These are phyloP conservation scores for Colletotrichum sp. DNA, from an alignment of 2,329 filamentous ascomycete genomes.

Conservation along the genomic window DNA sequence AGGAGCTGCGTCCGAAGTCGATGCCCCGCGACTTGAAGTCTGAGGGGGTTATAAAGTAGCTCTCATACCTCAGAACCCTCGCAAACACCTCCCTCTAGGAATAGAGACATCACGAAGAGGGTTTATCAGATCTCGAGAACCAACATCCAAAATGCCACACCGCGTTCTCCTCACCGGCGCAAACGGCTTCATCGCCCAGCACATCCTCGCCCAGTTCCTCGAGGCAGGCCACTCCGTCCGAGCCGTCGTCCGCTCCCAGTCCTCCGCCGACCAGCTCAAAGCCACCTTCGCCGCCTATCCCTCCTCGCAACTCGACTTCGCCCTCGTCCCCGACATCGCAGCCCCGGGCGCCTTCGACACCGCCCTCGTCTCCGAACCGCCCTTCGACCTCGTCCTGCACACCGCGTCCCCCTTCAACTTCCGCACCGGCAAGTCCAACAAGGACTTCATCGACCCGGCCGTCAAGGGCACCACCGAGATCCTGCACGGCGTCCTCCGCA, in stretches of 20 bases:
- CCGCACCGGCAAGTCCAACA: conserved; percentile 55
- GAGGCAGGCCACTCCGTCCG: conserved; percentile 39
- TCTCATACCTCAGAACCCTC: background rate
- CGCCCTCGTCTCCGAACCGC: conserved; percentile 41
- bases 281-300: background rate
- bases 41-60: background rate
- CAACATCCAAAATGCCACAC: background rate
- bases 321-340: conserved; percentile 38
- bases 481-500: conserved; percentile 49
- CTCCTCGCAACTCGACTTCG: conserved; percentile 23
- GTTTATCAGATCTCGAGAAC: background rate
- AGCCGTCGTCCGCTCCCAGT: conserved; percentile 37
- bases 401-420: conserved; percentile 78
- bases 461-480: conserved; percentile 57
- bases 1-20: background rate
- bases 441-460: conserved; percentile 59
- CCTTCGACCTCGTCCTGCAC: conserved; percentile 77
- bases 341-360: conserved; percentile 36
- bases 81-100: rapidly evolving
- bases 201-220: conserved; percentile 40
- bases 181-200: conserved; percentile 47
- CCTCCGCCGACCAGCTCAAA: background rate
- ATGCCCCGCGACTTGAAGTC: background rate
- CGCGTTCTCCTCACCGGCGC: conserved; percentile 37
- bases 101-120: background rate